Evolutionary conservation across 768 basidiomycete genomes (phyloP), one percentile per base, ranked within the genome.

Genomic region (Tylopilus plumbeoviolaceoides): DNA sequence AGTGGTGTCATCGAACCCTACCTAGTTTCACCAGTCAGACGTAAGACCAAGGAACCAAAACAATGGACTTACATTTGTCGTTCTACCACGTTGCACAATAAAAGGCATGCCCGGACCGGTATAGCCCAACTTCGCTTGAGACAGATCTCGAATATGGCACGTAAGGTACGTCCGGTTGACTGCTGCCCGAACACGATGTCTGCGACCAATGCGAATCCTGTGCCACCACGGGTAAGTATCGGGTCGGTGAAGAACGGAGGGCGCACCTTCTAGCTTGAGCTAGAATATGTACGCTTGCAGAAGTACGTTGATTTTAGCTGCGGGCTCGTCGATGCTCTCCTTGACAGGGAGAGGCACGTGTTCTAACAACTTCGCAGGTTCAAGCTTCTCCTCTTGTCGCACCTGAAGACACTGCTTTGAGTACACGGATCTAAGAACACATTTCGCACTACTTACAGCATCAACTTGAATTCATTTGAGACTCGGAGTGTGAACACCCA

Each of bases 1-100:
- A 98, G 78, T 8, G 95, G 95, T 0, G 95, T 94, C 95, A 98
- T 98, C 0, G 94, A 94, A 31, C 85, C 85, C 95, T 95, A 98
- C 89, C 91, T 94, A 50, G 25, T 43, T 20, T 59, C 39, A 36
- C 52, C 20, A 36, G 33, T 48, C 33, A 51, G 36, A 17, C 43
- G 31, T 23, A 7, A 1, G 9, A 10, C 18, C 20, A 39, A 1
- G 7, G 44, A 46, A 1, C 9, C 8, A n/a, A 28, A 18, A 5
- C 35, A 30, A 12, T 25, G 3, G 14, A 71, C 84, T 62, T 39
- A 86, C 91, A 92, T 90, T 50, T 85, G 73, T 60, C 85, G 83
- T 63, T 92, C 91, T 0, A 91, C 89, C 93, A 95, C 95, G 73
- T 98, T 98, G 76, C 94, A 98, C 52, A 99, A 72, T 54, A 93